phyloP scores from a whole-genome alignment of 371 early-diverging fungal genomes.

The Mucor lusitanicus region DNA sequence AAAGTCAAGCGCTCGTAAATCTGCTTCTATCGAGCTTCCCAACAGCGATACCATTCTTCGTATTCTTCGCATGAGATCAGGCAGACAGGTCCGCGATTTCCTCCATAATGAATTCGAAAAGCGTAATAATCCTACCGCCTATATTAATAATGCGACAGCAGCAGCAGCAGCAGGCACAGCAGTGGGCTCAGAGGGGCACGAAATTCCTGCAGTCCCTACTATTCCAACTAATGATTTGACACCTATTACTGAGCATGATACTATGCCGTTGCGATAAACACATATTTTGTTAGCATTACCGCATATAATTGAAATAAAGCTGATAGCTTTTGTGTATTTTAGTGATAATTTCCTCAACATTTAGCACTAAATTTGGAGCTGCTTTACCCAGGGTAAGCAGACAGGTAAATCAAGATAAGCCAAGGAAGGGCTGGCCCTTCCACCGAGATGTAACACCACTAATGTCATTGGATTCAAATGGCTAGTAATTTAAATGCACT shows the following conservation, averaged over 20 bases:
- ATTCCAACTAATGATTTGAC: slow-evolving; percentile 27
- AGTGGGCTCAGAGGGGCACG: slow-evolving; percentile 1
- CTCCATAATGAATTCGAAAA: slow-evolving; percentile 41
- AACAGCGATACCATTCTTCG: slow-evolving; percentile 56
- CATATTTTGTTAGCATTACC: not conserved
- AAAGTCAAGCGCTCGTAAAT: slow-evolving; percentile 23
- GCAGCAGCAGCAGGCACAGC: not conserved
- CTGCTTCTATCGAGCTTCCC: slow-evolving; percentile 41
- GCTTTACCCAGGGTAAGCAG: too few relatives aligned
- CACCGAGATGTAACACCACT: too few relatives aligned
- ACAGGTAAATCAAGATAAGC: too few relatives aligned
- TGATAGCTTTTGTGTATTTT: not conserved
- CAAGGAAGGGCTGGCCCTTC: too few relatives aligned
- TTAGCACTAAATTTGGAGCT: too few relatives aligned
- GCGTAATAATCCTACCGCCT: slow-evolving; percentile 33
- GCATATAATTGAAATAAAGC: not conserved
- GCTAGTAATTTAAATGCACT: too few relatives aligned
- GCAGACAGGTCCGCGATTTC: slow-evolving; percentile 49
- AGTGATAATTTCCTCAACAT: too few relatives aligned
- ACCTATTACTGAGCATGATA: slow-evolving; percentile 14
- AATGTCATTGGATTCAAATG: too few relatives aligned
- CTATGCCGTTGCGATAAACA: not conserved
- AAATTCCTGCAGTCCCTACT: slow-evolving; percentile 19
- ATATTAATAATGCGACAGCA: not conserved
- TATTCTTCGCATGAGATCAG: slow-evolving; percentile 56